Base-by-base conservation (phyloP, 2,329 filamentous ascomycete genomes). In the Clarireedia monteithiana region DNA sequence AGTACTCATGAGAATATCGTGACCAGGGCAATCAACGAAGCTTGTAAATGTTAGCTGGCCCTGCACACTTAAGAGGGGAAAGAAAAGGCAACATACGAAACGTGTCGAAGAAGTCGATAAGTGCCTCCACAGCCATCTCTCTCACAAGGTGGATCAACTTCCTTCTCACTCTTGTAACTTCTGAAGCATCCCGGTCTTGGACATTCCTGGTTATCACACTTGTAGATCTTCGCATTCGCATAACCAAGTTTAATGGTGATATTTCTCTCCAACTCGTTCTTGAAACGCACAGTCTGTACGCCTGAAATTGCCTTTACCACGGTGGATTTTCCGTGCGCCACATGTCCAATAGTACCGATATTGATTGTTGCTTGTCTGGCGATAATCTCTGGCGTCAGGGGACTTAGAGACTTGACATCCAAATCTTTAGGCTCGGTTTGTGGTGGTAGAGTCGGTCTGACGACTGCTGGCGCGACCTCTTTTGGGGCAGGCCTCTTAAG, bases 1-100 rank as follows among this genome's bases (percentile, higher is more conserved):
- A 68, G 94, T 99, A 76, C 92, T 97, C 94, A 99, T 99, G 73
- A 99, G 91, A 91, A 99, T 99, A 77, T 99, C 94, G 89, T 99
- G 94, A 74, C 94, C 94, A 56, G 94, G 94, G 80, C 94, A 97
- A 75, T 97, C 94, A 65, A 97, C 94, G 72, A 97, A 99, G 15
- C 89, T 92, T 64, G 53, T 5, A 60, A 36, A 59, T 26, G 58
- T 72, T 56, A 71, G 67, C 61, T 57, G 38, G 34, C 20, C n/a
- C 48, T 48, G 48, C 34, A 12, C 44, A 48, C 6, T 42, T 48
- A 58, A n/a, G 20, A 34, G 42, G 30, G 40, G 2, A 47, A 12
- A 47, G 14, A 27, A 20, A 20, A 20, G 20, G 48, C 9, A 48
- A 82, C 88, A 81, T 78, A 92, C 86, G 90, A 95, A 69, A 96